These are phyloP conservation scores for Fusarium sp. DNA, from an alignment of 2,329 filamentous ascomycete species.

Conservation along the genomic window DNA sequence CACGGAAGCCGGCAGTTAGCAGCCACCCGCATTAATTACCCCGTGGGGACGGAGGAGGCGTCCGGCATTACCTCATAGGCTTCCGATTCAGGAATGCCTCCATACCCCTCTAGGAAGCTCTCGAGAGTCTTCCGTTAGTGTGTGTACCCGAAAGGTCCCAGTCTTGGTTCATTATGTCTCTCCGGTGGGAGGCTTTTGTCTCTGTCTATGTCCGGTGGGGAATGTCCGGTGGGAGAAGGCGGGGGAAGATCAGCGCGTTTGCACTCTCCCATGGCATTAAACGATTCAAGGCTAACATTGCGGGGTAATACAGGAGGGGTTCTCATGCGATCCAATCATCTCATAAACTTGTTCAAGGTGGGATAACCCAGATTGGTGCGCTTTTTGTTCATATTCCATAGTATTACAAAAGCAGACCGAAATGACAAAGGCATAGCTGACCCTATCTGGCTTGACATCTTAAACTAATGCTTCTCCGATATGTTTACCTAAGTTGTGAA, in stretches of 20 bases:
- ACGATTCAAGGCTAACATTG: neutral
- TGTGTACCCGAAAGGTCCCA: neutral
- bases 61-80: neutral
- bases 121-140: no score
- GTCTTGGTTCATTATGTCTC: no score
- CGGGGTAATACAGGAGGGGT: neutral
- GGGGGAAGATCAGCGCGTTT: neutral
- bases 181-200: neutral
- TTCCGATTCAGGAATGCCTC: neutral
- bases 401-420: neutral
- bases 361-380: neutral
- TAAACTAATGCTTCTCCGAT: accelerated
- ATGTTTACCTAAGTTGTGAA: neutral
- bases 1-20: neutral
- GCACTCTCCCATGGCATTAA: neutral
- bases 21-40: neutral
- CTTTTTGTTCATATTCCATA: neutral
- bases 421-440: neutral
- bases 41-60: neutral
- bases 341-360: neutral
- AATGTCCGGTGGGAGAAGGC: neutral
- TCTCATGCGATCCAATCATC: neutral
- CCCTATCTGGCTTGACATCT: neutral
- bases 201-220: neutral
- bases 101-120: neutral